Percentiles rank a stretch among this genome's conserved stretches.
Evolutionary conservation across 768 basidiomycete genomes (phyloP).

Genomic region (Dendrothele bispora): DNA sequence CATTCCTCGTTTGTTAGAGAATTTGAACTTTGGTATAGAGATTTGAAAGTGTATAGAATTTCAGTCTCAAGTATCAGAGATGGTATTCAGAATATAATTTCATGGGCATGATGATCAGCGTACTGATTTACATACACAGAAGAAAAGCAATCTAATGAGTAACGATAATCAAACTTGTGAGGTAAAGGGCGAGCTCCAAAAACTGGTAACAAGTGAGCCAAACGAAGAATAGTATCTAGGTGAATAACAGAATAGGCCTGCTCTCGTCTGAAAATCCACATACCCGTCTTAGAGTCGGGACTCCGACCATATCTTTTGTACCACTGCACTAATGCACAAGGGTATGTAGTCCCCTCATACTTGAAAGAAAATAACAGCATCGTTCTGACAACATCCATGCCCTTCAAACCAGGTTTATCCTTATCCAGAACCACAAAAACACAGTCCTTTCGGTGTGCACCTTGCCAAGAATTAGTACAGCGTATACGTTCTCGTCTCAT

Average conservation of each 20-base stretch:
- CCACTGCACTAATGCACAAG: slow-evolving; percentile 31
- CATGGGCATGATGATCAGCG: slow-evolving; percentile 28
- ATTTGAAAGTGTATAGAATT: too few relatives aligned
- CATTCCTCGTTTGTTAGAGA: too few relatives aligned
- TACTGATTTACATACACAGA: slow-evolving; percentile 32
- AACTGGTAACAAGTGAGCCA: slow-evolving; percentile 30
- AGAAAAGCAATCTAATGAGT: slow-evolving; percentile 24
- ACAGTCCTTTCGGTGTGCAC: slow-evolving; percentile 13
- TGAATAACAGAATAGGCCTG: slow-evolving; percentile 21
- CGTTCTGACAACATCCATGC: slow-evolving; percentile 21
- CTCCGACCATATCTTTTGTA: slow-evolving; percentile 19
- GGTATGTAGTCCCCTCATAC: slow-evolving; percentile 12
- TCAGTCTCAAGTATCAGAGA: too few relatives aligned
- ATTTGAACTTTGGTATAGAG: too few relatives aligned
- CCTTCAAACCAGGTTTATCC: slow-evolving; percentile 19
- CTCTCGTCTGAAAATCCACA: slow-evolving; percentile 23
- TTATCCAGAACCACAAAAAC: slow-evolving; percentile 20
- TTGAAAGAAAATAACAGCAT: slow-evolving; percentile 27
- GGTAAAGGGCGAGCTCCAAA: slow-evolving; percentile 21
- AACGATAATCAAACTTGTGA: slow-evolving; percentile 12
- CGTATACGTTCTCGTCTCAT: slow-evolving; percentile 17
- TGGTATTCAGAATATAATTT: slow-evolving; percentile 22
- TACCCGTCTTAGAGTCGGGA: slow-evolving; percentile 20
- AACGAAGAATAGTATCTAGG: slow-evolving; percentile 27
- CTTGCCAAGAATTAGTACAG: slow-evolving; percentile 16